Conservation (phyloP, 2,329 filamentous ascomycete genomes). For the Rhinocladiella similis region DNA sequence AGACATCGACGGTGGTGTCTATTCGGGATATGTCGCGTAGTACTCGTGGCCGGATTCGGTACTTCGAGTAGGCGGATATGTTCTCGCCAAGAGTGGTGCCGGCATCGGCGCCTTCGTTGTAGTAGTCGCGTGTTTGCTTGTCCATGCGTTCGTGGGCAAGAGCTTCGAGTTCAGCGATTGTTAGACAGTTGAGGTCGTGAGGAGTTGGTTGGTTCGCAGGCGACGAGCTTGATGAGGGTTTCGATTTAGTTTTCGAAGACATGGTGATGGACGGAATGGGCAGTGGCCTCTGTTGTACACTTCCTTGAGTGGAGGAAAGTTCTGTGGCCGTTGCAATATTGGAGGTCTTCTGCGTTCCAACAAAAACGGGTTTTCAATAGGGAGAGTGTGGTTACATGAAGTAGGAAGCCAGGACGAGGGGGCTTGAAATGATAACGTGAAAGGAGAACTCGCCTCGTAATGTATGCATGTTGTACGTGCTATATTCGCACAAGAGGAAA, state of each 20-base stretch:
- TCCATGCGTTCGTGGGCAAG: constrained; percentile 37
- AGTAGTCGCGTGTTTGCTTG: constrained; percentile 45
- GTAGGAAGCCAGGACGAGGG: no score
- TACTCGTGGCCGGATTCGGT: constrained; percentile 42
- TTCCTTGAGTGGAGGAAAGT: no score
- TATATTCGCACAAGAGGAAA: neutral
- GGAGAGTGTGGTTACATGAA: no score
- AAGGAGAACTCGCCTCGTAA: neutral
- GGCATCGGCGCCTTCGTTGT: constrained; percentile 52
- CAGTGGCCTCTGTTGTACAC: neutral
- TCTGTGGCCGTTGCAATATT: no score
- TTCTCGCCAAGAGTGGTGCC: constrained; percentile 30
- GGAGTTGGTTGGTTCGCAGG: constrained; percentile 8
- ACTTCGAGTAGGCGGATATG: constrained; percentile 29
- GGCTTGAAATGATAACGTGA: no score
- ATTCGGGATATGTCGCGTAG: constrained; percentile 39
- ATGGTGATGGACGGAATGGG: neutral
- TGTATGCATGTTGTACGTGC: neutral
- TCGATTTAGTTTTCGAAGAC: neutral
- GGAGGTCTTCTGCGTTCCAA: no score
- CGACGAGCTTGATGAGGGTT: neutral
- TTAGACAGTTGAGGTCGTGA: constrained; percentile 44
- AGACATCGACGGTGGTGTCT: constrained; percentile 41
- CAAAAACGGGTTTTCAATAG: no score
- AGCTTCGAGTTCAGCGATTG: constrained; percentile 42